These are phyloP conservation scores for Mycotypha africana DNA, from an alignment of 371 early-diverging fungal species.

Conservation along the genomic window DNA sequence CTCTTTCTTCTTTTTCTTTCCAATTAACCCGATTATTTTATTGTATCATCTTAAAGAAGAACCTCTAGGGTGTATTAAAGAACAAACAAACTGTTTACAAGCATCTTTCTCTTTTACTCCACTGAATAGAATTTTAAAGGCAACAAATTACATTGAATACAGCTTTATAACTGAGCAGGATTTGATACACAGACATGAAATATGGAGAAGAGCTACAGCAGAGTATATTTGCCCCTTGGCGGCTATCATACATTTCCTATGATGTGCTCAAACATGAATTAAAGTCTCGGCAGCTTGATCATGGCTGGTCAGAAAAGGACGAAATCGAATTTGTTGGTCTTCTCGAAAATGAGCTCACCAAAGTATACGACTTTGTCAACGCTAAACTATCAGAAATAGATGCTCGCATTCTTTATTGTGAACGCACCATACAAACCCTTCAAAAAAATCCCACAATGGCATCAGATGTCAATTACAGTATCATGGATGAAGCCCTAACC, in stretches of 20 bases:
- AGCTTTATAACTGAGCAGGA: no score
- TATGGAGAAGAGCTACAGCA: slow-evolving; percentile 18
- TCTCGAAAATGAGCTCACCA: slow-evolving; percentile 8
- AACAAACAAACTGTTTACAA: no score
- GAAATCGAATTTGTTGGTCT: slow-evolving; percentile 56
- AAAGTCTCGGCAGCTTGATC: slow-evolving; percentile 13
- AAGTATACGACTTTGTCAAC: slow-evolving; percentile 23
- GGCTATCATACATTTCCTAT: slow-evolving; percentile 15
- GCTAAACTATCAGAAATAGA: slow-evolving; percentile 11
- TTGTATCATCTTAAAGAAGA: no score
- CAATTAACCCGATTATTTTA: no score
- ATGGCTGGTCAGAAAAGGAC: slow-evolving; percentile 47
- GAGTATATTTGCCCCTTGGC: slow-evolving; percentile 15
- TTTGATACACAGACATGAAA: no score
- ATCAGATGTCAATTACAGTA: slow-evolving; percentile 38
- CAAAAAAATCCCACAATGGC: slow-evolving; percentile 6
- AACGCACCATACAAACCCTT: slow-evolving; percentile 9
- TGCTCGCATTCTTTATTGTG: slow-evolving; percentile 15
- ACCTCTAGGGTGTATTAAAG: no score
- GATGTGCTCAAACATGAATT: slow-evolving; percentile 17
- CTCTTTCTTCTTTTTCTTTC: no score
- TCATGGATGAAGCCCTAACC: slow-evolving; percentile 68
- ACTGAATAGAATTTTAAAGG: no score
- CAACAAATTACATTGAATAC: no score
- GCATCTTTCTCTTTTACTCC: no score